These are phyloP conservation scores for Allantophomopsis cytisporea DNA, from an alignment of 2,329 filamentous ascomycete species.

Conservation along the genomic window DNA sequence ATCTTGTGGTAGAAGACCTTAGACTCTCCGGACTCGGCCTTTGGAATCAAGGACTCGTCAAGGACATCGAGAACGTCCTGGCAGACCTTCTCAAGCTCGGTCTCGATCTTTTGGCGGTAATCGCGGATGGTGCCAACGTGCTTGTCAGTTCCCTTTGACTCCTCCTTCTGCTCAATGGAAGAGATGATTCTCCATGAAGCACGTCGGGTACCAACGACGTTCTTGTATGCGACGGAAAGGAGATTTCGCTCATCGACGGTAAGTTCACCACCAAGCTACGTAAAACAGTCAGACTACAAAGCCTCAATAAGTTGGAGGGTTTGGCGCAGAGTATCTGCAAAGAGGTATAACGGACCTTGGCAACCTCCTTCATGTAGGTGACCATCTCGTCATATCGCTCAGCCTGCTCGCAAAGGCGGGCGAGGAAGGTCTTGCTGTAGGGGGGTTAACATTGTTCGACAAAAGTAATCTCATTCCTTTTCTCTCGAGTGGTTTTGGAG, in stretches of 20 bases:
- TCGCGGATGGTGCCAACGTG: conserved; percentile 91
- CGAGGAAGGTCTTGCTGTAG: conserved; percentile 95
- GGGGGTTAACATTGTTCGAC: conserved; percentile 9
- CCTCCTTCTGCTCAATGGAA: conserved; percentile 98
- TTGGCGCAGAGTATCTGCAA: no score
- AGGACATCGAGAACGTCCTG: conserved; percentile 93
- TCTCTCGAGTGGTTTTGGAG: no score
- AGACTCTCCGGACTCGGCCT: conserved; percentile 88
- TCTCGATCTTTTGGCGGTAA: conserved; percentile 97
- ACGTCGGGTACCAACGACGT: conserved; percentile 92
- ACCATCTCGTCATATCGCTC: conserved; percentile 99
- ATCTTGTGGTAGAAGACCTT: conserved; percentile 99
- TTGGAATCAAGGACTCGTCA: conserved; percentile 86
- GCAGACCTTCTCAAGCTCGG: conserved; percentile 93
- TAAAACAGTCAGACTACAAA: background rate
- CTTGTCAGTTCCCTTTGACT: conserved; percentile 91
- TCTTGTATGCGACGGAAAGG: conserved; percentile 97
- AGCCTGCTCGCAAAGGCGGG: conserved; percentile 99
- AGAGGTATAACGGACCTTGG: conserved; percentile 48
- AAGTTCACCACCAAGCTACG: conserved; percentile 39
- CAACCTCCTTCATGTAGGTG: conserved; percentile 99
- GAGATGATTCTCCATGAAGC: conserved; percentile 97
- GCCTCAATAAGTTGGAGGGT: no score
- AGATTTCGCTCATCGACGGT: conserved; percentile 96
- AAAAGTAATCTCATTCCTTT: background rate